These are phyloP conservation scores for Termitomyces sp. DNA, from an alignment of 768 basidiomycete genomes.

Conservation along the genomic window DNA sequence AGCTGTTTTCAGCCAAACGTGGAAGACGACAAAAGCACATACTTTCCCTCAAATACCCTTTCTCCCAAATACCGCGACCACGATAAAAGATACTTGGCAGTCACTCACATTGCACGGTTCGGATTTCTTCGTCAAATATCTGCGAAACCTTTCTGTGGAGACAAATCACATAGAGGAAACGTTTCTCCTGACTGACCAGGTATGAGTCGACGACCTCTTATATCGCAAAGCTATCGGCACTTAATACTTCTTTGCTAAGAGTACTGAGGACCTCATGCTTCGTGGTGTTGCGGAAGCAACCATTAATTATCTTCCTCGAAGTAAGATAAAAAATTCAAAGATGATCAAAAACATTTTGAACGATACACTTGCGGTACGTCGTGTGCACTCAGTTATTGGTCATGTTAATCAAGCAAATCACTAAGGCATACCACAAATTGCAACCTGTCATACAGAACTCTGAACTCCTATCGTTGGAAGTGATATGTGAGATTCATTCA, in stretches of 20 bases:
- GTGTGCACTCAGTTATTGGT: neutral
- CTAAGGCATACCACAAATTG: constrained; percentile 15
- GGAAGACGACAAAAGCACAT: neutral
- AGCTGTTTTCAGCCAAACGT: neutral
- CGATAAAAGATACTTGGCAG: constrained; percentile 16
- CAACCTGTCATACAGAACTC: constrained; percentile 4
- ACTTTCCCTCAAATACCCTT: neutral
- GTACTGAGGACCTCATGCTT: constrained; percentile 16
- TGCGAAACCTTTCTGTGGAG: constrained; percentile 20
- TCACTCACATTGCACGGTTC: constrained; percentile 10
- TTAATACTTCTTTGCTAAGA: constrained; percentile 9
- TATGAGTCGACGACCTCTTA: constrained; percentile 4
- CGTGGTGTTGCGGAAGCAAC: constrained; percentile 17
- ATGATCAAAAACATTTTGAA: constrained; percentile 21
- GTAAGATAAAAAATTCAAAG: constrained; percentile 15
- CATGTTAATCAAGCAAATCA: neutral
- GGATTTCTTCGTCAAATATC: constrained; percentile 11
- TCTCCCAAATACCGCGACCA: neutral
- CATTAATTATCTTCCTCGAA: constrained; percentile 9
- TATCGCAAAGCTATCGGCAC: neutral
- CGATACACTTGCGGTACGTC: constrained; percentile 21
- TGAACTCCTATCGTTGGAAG: constrained; percentile 9
- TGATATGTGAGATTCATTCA: constrained; percentile 20
- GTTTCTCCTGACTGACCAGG: constrained; percentile 16
- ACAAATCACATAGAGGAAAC: constrained; percentile 23